Conservation (phyloP, 1,139 yeast species). For the Yamadazyma atmosphaerica region DNA sequence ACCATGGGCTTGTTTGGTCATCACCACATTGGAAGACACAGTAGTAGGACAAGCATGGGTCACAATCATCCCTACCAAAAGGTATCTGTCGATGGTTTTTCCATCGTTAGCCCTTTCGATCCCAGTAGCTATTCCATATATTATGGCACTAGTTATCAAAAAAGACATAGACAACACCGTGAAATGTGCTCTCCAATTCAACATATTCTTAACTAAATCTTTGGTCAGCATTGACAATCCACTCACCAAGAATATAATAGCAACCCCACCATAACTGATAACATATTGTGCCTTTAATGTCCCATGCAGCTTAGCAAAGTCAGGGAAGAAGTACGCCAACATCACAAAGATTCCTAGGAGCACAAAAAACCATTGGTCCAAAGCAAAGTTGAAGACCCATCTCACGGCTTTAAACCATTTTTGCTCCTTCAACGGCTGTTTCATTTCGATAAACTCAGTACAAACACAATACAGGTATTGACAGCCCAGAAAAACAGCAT, state of each 20-base stretch:
- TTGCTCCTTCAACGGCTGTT: conserved; percentile 4
- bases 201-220: conserved; percentile 57
- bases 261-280: conserved; percentile 85
- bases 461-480: neutral
- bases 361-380: conserved; percentile 72
- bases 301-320: conserved; percentile 83
- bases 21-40: conserved; percentile 84
- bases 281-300: conserved; percentile 70
- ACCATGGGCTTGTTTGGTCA: conserved; percentile 85
- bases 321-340: conserved; percentile 75
- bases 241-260: conserved; percentile 75
- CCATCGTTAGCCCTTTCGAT: conserved; percentile 59
- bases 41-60: conserved; percentile 91
- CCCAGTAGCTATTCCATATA: conserved; percentile 73
- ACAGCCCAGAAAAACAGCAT: no score
- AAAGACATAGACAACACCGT: conserved; percentile 70
- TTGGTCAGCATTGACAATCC: conserved; percentile 76
- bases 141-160: conserved; percentile 70
- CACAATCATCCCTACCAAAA: conserved; percentile 75
- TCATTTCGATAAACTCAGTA: neutral
- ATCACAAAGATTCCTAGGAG: conserved; percentile 70
- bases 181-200: conserved; percentile 81
- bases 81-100: conserved; percentile 60
- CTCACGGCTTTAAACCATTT: conserved; percentile 14
- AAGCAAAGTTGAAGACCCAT: conserved; percentile 25